Conservation (phyloP, 2,329 filamentous ascomycete species). For the Monosporascus sp. region DNA sequence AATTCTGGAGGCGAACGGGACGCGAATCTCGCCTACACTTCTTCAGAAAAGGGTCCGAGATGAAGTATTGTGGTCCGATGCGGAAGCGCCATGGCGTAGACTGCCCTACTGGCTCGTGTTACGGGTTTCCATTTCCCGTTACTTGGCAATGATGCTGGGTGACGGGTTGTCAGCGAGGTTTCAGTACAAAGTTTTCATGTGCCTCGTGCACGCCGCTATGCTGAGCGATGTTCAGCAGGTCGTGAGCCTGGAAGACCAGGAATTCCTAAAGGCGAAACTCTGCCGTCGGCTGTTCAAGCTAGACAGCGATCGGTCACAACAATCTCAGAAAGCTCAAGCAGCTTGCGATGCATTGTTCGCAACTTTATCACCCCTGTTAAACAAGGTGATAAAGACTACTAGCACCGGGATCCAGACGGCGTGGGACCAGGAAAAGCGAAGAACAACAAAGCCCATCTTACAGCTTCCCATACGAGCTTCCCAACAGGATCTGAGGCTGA, state of each 20-base stretch:
- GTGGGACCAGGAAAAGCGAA: constrained; percentile 35
- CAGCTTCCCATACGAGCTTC: constrained; percentile 33
- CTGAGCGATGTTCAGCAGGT: constrained; percentile 32
- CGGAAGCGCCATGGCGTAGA: constrained; percentile 54
- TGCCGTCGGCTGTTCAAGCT: constrained; percentile 55
- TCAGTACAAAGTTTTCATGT: constrained; percentile 54
- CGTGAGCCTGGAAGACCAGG: constrained; percentile 31
- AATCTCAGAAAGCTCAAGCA: constrained; percentile 3
- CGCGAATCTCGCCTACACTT: constrained; percentile 23
- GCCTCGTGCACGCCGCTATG: constrained; percentile 38
- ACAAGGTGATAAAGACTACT: constrained; percentile 20
- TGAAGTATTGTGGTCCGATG: constrained; percentile 48
- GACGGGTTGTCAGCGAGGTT: constrained; percentile 33
- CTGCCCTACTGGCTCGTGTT: constrained; percentile 56
- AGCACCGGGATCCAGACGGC: constrained; percentile 20
- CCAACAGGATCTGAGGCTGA: constrained; percentile 25
- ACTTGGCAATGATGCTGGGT: constrained; percentile 37
- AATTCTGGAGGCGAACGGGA: constrained; percentile 51
- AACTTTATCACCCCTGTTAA: constrained; percentile 21
- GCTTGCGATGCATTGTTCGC: constrained; percentile 26
- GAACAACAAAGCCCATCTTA: constrained; percentile 33
- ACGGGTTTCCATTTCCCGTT: constrained; percentile 50
- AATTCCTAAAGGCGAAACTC: constrained; percentile 45
- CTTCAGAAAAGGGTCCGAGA: constrained; percentile 57
- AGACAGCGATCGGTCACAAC: constrained; percentile 32